A percentile compares a stretch with the other conserved stretches of the same genome.
Conservation (phyloP, 768 basidiomycete species). For the Hemileccinum impolitum region DNA sequence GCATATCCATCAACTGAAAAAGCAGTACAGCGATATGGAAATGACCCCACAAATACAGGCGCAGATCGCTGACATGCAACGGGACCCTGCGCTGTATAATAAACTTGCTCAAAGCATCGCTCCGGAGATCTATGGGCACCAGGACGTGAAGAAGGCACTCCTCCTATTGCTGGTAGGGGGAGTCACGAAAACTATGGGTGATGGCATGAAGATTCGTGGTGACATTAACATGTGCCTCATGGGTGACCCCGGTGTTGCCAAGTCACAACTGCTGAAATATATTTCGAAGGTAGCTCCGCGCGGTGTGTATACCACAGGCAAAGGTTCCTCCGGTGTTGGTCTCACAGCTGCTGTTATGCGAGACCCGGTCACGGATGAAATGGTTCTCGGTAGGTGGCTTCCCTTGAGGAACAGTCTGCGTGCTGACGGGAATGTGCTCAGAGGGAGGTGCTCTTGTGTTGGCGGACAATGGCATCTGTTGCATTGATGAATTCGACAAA, state of each 20-base stretch:
- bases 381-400: conserved; percentile 82
- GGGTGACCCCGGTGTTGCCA: conserved; percentile 99
- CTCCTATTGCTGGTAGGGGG: conserved; percentile 91
- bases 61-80: conserved; percentile 62
- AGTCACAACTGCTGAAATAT: conserved; percentile 95
- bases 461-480: conserved; percentile 99
- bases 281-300: conserved; percentile 98
- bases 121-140: conserved; percentile 97
- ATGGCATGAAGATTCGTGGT: conserved; percentile 98
- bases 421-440: conserved; percentile 31
- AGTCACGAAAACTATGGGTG: conserved; percentile 91
- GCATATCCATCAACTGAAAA: conserved; percentile 91
- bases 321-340: conserved; percentile 98
- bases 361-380: conserved; percentile 98
- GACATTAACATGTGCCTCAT: conserved; percentile 97
- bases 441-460: conserved; percentile 99
- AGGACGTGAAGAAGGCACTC: conserved; percentile 96
- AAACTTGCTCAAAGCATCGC: conserved; percentile 92
- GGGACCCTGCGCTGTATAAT: conserved; percentile 79
- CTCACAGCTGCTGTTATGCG: conserved; percentile 98
- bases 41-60: conserved; percentile 78
- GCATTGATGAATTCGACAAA: conserved; percentile 99
- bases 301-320: conserved; percentile 97
- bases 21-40: conserved; percentile 96
- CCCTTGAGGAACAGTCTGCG: not conserved